A percentile compares a stretch with the other conserved stretches of the same genome.
These are phyloP conservation scores for Aspergillus carlsbadensis DNA, from an alignment of 495 filamentous ascomycete genomes.

Conservation along the genomic window DNA sequence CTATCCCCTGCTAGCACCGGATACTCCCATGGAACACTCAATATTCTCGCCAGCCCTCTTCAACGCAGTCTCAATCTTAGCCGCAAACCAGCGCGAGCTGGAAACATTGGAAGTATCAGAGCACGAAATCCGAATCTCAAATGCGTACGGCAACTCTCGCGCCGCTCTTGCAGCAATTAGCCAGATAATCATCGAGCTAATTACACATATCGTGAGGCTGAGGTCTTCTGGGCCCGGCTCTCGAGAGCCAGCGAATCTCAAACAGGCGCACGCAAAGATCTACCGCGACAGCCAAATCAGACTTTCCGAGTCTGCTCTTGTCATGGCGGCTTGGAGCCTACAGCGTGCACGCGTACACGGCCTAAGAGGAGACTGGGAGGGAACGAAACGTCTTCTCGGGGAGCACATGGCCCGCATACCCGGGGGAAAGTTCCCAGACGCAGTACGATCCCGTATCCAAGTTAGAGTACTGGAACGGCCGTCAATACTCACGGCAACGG, in stretches of 20 bases:
- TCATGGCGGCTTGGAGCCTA: conserved; percentile 43
- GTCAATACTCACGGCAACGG: conserved; percentile 36
- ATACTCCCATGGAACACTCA: conserved; percentile 40
- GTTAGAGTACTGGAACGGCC: conserved; percentile 37
- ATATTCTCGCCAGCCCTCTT: conserved; percentile 48
- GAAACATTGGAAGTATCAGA: conserved; percentile 37
- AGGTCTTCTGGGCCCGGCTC: conserved; percentile 26
- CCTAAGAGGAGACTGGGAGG: conserved; percentile 30
- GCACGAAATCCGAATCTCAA: conserved; percentile 30
- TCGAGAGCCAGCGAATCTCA: conserved; percentile 34
- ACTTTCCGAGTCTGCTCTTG: conserved; percentile 40
- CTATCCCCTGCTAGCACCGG: conserved; percentile 38
- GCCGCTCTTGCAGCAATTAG: conserved; percentile 37
- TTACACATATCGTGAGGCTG: conserved; percentile 40
- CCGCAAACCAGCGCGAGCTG: conserved; percentile 42
- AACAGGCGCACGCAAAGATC: conserved; percentile 41
- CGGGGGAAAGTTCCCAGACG: conserved; percentile 28
- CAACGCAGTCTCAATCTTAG: conserved; percentile 40
- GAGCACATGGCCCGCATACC: conserved; percentile 36
- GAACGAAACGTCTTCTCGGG: conserved; percentile 32
- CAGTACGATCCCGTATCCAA: conserved; percentile 30
- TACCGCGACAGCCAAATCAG: conserved; percentile 44
- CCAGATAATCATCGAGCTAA: conserved; percentile 44
- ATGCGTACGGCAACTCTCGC: conserved; percentile 37
- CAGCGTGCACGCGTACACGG: conserved; percentile 32